Base-by-base conservation (phyloP, 306 rosid species). In the Corylus americana region DNA sequence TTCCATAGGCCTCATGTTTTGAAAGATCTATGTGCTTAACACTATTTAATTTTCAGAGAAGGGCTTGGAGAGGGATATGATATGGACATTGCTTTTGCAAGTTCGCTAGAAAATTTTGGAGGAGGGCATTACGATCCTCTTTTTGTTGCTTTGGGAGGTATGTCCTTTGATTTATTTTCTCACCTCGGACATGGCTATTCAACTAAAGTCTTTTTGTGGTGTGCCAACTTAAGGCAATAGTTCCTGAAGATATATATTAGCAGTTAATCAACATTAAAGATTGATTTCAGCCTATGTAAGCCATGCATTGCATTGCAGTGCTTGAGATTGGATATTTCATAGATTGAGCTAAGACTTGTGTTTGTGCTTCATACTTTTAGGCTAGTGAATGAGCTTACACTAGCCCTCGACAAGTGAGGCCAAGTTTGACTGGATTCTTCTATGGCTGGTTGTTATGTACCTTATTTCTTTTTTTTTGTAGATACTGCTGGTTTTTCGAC, bases 141-240 rank as follows among this genome's bases (percentile, higher is more conserved):
- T 72, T 91, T 94, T 74, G 87, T 90, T 83, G 89, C 99, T 82
- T 84, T 95, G 86, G 99, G 98, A 89, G 99, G 99, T 95, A 85
- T 78, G 82, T 51, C 79, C 59, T 45, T 67, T 59, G 35, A 37
- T 61, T 69, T 20, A 69, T 66, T 31, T 44, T 77, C 29, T 59
- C 55, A 20, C 12, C 29, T 27, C 69, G 51, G 68, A 67, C 59
- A 71, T 74, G 50, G 75, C 69, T 59, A n/a, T 42, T 54, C 55
- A 74, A 67, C 54, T 37, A 71, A 73, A 66, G 42, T 9, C 25
- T 57, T 53, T 11, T 12, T 25, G 42, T 45, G 58, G 53, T 63
- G 71, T 67, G 73, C 51, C 62, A 77, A 55, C 48, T 53, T 55
- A 49, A 75, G 67, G 37, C 29, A 76, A 78, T 78, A 58, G 55